Conservation (phyloP, 2,329 filamentous ascomycete species). For the Cryoendolithus antarcticus region DNA sequence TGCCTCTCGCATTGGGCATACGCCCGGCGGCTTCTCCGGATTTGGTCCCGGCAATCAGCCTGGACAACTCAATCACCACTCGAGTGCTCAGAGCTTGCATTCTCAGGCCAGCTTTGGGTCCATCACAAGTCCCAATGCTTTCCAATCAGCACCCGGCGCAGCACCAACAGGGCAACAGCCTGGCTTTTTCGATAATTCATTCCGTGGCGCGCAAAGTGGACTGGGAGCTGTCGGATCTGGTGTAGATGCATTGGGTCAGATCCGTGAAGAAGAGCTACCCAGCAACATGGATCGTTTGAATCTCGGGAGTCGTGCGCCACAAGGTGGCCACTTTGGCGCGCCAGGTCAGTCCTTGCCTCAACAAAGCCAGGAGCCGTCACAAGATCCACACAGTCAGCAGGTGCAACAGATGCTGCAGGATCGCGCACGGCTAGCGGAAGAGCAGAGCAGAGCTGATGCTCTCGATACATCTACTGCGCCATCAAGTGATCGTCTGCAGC, state of each 20-base stretch:
- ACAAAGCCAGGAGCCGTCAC: conserved; percentile 13
- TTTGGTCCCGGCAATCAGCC: conserved; percentile 27
- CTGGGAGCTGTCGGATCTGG: conserved; percentile 34
- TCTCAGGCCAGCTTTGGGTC: conserved; percentile 95
- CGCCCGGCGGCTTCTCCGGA: conserved; percentile 39
- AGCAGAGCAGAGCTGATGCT: conserved; percentile 45
- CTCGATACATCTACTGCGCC: conserved; percentile 33
- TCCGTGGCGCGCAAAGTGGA: conserved; percentile 28
- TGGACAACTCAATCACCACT: conserved; percentile 75
- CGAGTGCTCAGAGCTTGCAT: conserved; percentile 88
- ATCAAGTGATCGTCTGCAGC: conserved; percentile 56
- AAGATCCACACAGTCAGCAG: conserved; percentile 40
- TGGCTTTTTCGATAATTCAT: conserved; percentile 58
- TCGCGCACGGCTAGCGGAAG: conserved; percentile 46
- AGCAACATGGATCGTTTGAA: conserved; percentile 54
- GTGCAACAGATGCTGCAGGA: conserved; percentile 50
- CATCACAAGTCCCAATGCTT: conserved; percentile 71
- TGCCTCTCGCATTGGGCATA: conserved; percentile 58
- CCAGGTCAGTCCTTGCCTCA: conserved; percentile 32
- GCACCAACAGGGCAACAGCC: conserved; percentile 31
- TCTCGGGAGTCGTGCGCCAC: conserved; percentile 37
- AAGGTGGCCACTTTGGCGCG: conserved; percentile 34
- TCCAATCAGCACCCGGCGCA: conserved; percentile 48
- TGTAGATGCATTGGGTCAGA: conserved; percentile 31
- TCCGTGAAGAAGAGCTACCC: conserved; percentile 60